Evolutionary conservation across 1,139 yeast genomes (phyloP), one percentile per base, ranked within the genome.

Genomic region (Blastobotrys indianensis): DNA sequence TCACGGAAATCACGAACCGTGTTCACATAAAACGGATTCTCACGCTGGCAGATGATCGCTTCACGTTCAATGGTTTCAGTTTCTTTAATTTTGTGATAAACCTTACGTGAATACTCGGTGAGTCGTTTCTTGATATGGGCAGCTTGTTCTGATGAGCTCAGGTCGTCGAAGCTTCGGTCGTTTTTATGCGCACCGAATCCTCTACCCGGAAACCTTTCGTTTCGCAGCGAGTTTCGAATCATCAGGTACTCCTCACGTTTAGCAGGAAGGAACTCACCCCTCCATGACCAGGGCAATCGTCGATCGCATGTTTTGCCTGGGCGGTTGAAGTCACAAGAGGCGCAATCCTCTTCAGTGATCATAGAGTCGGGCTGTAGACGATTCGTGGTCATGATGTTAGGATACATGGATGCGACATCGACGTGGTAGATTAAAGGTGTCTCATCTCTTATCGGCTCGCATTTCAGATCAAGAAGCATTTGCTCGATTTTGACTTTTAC

Each of bases 331-430:
- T 94, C 98, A 71, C 99, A 94, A 34, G 95, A 80, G 0, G 98
- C 98, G 69, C 98, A 94, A 58, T 88, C 96, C 56, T 87, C 87
- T 61, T 92, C 98, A 0, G 84, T 72, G 57, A 92, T 90, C 88
- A 94, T 92, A 1, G 98, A 90, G 65, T 94, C 99, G 0, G 99
- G 99, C 64, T 94, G 99, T 46, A 94, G 72, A 61, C 99, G 79
- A 66, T 94, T 94, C 0, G 98, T 85, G 3, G 96, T 87, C 97
- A 94, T 94, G 60, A 94, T 94, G 62, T 94, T 92, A 3, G 99
- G 99, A 61, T 94, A 94, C 99, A 94, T 94, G 0, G 98, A 92
- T 0, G 99, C 97, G 46, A 94, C 99, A 70, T 94, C 99, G 36
- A 94, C 96, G 63, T 94, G 99, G 60, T 94, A 94, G 54, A 94